A percentile compares a stretch with the other conserved stretches of the same genome.
Conservation (phyloP, 495 filamentous ascomycete genomes). For the Hyaloscypha hepaticicola region DNA sequence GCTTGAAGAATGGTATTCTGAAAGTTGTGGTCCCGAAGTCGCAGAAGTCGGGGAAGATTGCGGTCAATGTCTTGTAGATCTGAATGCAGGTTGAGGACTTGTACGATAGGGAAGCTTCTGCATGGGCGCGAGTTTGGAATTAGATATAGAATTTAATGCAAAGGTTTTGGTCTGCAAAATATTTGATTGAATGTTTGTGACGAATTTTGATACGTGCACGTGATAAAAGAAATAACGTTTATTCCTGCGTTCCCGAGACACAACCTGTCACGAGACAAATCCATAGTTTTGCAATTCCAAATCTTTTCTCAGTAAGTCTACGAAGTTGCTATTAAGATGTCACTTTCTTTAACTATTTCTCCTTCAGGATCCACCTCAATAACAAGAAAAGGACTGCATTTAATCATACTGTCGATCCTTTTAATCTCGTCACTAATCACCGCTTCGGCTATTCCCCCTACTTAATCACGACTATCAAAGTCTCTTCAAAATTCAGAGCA, state of each 20-base stretch:
- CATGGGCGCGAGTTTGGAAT: slow-evolving; percentile 6
- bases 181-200: neutral
- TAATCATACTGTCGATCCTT: slow-evolving; percentile 19
- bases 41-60: slow-evolving; percentile 23
- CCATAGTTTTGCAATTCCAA: slow-evolving; percentile 15
- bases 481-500: slow-evolving; percentile 18
- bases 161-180: too few species aligned
- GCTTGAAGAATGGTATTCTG: slow-evolving; percentile 71
- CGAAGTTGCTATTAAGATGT: slow-evolving; percentile 23
- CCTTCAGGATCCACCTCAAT: slow-evolving; percentile 9
- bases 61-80: slow-evolving; percentile 23
- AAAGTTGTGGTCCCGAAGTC: slow-evolving; percentile 72
- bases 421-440: slow-evolving; percentile 11
- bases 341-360: slow-evolving; percentile 25
- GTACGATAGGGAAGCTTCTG: neutral
- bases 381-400: slow-evolving; percentile 18
- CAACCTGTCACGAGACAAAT: slow-evolving; percentile 12
- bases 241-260: slow-evolving; percentile 5
- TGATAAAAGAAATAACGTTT: slow-evolving; percentile 8
- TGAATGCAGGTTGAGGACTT: neutral
- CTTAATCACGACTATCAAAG: slow-evolving; percentile 22
- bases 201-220: neutral
- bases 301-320: slow-evolving; percentile 21
- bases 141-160: slow-evolving; percentile 6
- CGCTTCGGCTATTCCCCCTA: slow-evolving; percentile 18